Conservation (phyloP, 2,329 filamentous ascomycete species). For the Sphaerostilbella broomeana region DNA sequence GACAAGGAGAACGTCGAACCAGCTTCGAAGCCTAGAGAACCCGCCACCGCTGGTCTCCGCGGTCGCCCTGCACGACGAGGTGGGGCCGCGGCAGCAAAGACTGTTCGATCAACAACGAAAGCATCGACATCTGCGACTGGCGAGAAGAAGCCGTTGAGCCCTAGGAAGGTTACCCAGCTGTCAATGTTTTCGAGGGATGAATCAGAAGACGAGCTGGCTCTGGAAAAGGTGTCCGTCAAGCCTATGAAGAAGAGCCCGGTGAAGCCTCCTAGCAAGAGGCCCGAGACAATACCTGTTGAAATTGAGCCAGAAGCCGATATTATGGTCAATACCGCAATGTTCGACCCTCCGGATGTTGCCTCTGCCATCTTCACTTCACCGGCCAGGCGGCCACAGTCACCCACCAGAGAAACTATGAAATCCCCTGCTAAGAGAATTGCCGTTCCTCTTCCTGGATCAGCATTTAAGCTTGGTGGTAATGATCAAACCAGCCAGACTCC, state of each 20-base stretch:
- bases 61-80: conserved; percentile 39
- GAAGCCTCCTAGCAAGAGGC: conserved; percentile 10
- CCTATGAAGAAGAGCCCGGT: conserved; percentile 14
- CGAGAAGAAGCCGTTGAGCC: conserved; percentile 50
- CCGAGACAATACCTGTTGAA: neutral
- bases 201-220: conserved; percentile 55
- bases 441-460: conserved; percentile 27
- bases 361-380: conserved; percentile 44
- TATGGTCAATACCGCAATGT: conserved; percentile 22
- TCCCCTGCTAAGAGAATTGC: conserved; percentile 46
- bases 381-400: conserved; percentile 48
- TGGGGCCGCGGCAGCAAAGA: conserved; percentile 24
- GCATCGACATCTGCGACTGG: conserved; percentile 17
- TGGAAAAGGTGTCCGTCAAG: conserved; percentile 52
- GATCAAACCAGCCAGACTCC: conserved; percentile 19
- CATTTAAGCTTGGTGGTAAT: conserved; percentile 21
- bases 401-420: conserved; percentile 49
- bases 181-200: conserved; percentile 39
- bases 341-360: conserved; percentile 30
- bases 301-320: conserved; percentile 14
- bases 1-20: conserved; percentile 58
- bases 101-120: conserved; percentile 30
- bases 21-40: conserved; percentile 30
- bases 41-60: conserved; percentile 30
- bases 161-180: conserved; percentile 58